These are phyloP conservation scores for Artomyces pyxidatus DNA, from an alignment of 768 basidiomycete species.

Conservation along the genomic window DNA sequence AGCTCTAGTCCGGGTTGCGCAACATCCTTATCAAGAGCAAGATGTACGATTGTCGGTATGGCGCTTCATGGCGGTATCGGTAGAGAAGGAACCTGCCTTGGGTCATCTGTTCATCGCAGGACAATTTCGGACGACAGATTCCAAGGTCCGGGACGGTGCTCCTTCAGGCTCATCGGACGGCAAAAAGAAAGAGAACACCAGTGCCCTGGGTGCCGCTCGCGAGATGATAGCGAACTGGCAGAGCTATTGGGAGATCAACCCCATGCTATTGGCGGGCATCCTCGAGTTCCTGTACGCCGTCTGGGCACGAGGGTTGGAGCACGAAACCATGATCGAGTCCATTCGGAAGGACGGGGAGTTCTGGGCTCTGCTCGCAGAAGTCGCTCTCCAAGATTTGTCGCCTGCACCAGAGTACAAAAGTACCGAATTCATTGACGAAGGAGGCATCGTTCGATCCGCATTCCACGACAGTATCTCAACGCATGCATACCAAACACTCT, in stretches of 20 bases:
- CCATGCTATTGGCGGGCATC: conserved; percentile 64
- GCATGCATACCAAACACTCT: conserved; percentile 61
- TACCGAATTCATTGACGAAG: conserved; percentile 37
- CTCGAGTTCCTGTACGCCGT: conserved; percentile 69
- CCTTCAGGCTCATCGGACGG: conserved; percentile 16
- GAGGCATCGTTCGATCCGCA: conserved; percentile 43
- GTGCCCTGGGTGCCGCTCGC: conserved; percentile 60
- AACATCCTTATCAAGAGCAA: conserved; percentile 75
- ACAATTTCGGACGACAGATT: conserved; percentile 47
- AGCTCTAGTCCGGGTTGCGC: conserved; percentile 60
- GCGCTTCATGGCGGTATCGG: conserved; percentile 73
- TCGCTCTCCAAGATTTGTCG: conserved; percentile 64
- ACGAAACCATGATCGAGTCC: conserved; percentile 48
- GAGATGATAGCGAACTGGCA: conserved; percentile 65
- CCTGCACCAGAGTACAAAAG: conserved; percentile 63
- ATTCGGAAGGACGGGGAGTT: conserved; percentile 51
- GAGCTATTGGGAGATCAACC: conserved; percentile 69
- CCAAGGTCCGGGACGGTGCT: conserved; percentile 29
- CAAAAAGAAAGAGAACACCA: conserved; percentile 30
- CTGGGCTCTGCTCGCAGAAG: conserved; percentile 60
- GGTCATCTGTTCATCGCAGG: conserved; percentile 74
- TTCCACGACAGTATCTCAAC: conserved; percentile 52
- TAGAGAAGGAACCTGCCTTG: conserved; percentile 83
- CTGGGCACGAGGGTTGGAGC: conserved; percentile 76
- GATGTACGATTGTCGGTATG: conserved; percentile 68